phyloP scores from a whole-genome alignment of 2,329 filamentous ascomycete genomes.

The Dactylellina haptotyla region DNA sequence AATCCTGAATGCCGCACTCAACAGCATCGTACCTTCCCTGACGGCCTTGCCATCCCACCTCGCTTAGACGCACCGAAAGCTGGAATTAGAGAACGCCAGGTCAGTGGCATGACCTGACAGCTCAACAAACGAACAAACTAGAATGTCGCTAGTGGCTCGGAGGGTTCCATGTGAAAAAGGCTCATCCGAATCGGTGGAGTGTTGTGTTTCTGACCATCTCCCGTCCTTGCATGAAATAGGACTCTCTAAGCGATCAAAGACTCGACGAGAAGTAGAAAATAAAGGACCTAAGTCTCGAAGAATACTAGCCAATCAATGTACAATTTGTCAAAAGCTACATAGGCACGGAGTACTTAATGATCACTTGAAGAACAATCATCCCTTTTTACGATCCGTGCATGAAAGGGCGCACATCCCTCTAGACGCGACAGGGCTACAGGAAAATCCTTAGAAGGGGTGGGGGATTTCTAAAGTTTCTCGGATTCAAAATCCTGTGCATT shows the following conservation, averaged over 20 bases:
- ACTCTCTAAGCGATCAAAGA: constrained; percentile 8
- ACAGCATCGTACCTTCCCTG: neutral
- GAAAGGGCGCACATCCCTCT: neutral
- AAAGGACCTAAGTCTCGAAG: constrained; percentile 2
- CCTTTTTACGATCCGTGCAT: constrained; percentile 3
- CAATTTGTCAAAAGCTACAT: constrained; percentile 15
- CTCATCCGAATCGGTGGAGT: constrained; percentile 18
- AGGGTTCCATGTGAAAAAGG: constrained; percentile 27
- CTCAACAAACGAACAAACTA: constrained; percentile 1
- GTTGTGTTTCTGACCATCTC: constrained; percentile 9
- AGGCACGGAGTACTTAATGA: too few relatives aligned
- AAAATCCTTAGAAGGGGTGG: neutral
- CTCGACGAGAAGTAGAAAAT: neutral
- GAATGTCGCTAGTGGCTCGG: neutral
- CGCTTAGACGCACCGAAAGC: constrained; percentile 33
- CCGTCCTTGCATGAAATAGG: constrained; percentile 33
- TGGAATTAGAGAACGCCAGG: constrained; percentile 13
- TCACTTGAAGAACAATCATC: constrained; percentile 13
- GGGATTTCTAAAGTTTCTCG: neutral
- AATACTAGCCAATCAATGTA: constrained; percentile 27
- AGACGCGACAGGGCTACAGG: neutral
- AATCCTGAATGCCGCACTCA: too few relatives aligned
- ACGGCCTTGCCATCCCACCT: constrained; percentile 6
- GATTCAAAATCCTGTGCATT: constrained; percentile 13
- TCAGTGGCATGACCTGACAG: constrained; percentile 29